Conservation (phyloP, 2,329 filamentous ascomycete species). For the Podosphaera xanthii region DNA sequence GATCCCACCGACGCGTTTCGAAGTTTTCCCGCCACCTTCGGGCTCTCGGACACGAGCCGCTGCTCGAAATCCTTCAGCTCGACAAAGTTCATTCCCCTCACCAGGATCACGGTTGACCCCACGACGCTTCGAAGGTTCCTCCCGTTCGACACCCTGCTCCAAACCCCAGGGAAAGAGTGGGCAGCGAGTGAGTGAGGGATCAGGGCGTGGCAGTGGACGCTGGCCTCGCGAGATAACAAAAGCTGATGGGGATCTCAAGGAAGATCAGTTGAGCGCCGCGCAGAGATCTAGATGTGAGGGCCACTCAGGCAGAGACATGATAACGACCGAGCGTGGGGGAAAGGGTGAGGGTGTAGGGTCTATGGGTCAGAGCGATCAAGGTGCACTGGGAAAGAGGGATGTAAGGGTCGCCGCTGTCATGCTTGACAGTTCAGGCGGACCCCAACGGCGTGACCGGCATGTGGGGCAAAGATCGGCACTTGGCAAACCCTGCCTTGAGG, state of each 20-base stretch:
- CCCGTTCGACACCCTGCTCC: conserved; percentile 8
- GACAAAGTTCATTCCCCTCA: conserved; percentile 6
- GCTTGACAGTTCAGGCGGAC: conserved; percentile 11
- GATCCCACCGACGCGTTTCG: conserved; percentile 50
- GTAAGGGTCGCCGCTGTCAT: conserved; percentile 7
- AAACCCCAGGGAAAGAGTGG: conserved; percentile 17
- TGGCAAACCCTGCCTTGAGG: conserved; percentile 12
- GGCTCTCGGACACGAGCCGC: conserved; percentile 4
- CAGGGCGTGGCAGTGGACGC: conserved; percentile 38
- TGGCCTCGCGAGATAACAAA: conserved; percentile 50
- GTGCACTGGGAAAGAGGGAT: conserved; percentile 10
- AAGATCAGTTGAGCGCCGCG: conserved; percentile 18
- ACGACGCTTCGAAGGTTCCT: conserved; percentile 10
- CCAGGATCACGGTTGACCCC: conserved; percentile 7
- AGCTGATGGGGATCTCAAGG: conserved; percentile 20
- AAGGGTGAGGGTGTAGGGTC: conserved; percentile 43
- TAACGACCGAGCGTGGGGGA: conserved; percentile 15
- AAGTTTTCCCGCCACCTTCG: conserved; percentile 45
- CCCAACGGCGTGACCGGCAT: conserved; percentile 7
- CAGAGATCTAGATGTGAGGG: too few species aligned
- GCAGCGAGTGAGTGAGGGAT: conserved; percentile 36
- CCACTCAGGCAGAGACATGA: too few species aligned
- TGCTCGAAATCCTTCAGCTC: conserved; percentile 7
- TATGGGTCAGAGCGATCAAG: conserved; percentile 27
- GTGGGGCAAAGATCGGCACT: conserved; percentile 9